Conservation (phyloP, 257 asterid genomes). For the Penstemon newberryi region DNA sequence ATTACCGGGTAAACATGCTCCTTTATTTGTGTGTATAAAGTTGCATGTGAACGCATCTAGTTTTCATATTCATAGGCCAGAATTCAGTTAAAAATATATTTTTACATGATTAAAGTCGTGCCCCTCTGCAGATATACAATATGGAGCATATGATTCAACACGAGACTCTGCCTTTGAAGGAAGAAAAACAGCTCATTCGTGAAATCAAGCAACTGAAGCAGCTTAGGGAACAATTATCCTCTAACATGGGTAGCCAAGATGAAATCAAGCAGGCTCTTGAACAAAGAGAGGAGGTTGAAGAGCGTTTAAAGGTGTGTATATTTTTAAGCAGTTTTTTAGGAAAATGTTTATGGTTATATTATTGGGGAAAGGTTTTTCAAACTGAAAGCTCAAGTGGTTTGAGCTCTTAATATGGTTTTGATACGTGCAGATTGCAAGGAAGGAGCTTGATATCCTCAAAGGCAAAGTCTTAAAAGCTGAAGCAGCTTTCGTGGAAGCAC, state of each 20-base stretch:
- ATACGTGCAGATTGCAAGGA: slow-evolving; percentile 58
- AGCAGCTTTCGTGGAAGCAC: slow-evolving; percentile 57
- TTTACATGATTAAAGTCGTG: slow-evolving; percentile 19
- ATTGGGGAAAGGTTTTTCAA: slow-evolving; percentile 5
- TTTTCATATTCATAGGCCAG: slow-evolving; percentile 20
- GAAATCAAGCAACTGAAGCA: slow-evolving; percentile 93
- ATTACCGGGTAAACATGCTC: slow-evolving; percentile 57
- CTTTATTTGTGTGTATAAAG: background rate
- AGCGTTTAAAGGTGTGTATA: slow-evolving; percentile 64
- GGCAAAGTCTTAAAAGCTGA: slow-evolving; percentile 57
- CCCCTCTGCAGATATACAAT: slow-evolving; percentile 51
- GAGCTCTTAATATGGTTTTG: slow-evolving; percentile 24
- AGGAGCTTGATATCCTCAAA: slow-evolving; percentile 79
- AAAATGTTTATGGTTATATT: slow-evolving; percentile 5
- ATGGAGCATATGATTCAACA: slow-evolving; percentile 82
- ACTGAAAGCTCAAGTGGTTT: slow-evolving; percentile 15
- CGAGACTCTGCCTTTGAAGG: slow-evolving; percentile 80
- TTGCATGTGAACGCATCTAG: slow-evolving; percentile 1
- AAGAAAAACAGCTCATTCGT: slow-evolving; percentile 80
- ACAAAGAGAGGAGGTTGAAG: slow-evolving; percentile 71
- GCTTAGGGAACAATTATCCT: slow-evolving; percentile 79
- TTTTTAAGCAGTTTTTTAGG: slow-evolving; percentile 17
- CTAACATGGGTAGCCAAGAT: slow-evolving; percentile 76
- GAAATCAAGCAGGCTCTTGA: slow-evolving; percentile 89
- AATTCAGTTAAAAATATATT: background rate